A percentile compares a stretch with the other conserved stretches of the same genome.
phyloP scores from a whole-genome alignment of 2,329 filamentous ascomycete species.

The Pyricularia grisea region DNA sequence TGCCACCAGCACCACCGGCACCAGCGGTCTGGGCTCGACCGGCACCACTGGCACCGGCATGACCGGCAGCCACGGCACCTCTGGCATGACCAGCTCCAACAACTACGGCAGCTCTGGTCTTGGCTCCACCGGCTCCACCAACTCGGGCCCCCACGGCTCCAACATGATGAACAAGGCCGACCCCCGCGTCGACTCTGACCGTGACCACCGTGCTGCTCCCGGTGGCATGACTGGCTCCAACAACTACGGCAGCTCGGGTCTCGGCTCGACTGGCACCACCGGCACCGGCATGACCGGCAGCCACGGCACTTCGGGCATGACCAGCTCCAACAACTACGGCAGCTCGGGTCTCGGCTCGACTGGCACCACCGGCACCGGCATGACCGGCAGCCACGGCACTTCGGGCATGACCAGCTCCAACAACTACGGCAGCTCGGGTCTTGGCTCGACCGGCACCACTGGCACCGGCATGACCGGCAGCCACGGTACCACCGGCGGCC shows the following conservation, averaged over 20 bases:
- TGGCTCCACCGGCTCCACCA: constrained; percentile 14
- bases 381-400: background rate
- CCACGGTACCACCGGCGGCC: background rate
- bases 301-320: background rate
- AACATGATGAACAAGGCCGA: constrained; percentile 31
- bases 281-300: background rate
- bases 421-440: background rate
- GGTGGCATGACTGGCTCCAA: background rate
- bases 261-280: background rate
- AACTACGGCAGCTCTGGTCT: constrained; percentile 16
- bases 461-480: background rate
- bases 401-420: constrained; percentile 5
- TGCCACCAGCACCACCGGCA: constrained; percentile 12
- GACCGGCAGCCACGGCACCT: constrained; percentile 7
- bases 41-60: constrained; percentile 10
- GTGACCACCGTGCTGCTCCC: constrained; percentile 18
- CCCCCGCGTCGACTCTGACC: constrained; percentile 34
- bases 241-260: background rate
- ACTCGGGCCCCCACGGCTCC: constrained; percentile 30
- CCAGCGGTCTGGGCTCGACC: constrained; percentile 7
- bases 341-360: too few species aligned
- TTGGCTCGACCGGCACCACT: background rate
- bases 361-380: too few species aligned
- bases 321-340: too few species aligned
- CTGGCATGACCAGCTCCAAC: background rate